Percentiles rank a stretch among this genome's conserved stretches.
Conservation (phyloP, 345 rosid species). For the Rhizophora apiculata region DNA sequence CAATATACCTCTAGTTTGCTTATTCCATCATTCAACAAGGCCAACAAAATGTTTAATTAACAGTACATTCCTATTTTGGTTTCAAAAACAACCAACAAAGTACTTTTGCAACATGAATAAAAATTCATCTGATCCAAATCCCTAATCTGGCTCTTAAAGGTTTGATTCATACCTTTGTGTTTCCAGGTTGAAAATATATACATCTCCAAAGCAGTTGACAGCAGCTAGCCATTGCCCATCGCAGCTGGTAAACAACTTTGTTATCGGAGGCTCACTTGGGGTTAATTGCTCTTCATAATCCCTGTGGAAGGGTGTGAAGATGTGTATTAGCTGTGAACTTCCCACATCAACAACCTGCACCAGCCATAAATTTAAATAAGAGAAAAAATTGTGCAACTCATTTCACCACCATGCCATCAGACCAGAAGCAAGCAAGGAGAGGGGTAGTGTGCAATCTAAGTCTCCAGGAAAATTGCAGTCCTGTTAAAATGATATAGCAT, state of each 20-base stretch:
- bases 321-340: constrained; percentile 52
- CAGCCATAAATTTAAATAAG: neutral
- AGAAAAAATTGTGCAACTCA: no score
- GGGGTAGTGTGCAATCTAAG: no score
- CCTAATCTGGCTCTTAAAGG: neutral
- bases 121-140: neutral
- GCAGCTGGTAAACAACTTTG: constrained; percentile 76
- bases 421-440: no score
- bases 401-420: no score
- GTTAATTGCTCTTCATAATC: constrained; percentile 43
- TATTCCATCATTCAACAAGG: no score
- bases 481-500: no score
- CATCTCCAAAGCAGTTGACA: constrained; percentile 86
- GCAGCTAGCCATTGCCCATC: constrained; percentile 97
- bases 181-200: constrained; percentile 76
- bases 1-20: no score
- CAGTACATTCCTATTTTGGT: no score
- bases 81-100: no score
- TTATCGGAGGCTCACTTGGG: constrained; percentile 76
- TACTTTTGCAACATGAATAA: neutral
- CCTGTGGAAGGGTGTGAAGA: constrained; percentile 57
- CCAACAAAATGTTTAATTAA: no score
- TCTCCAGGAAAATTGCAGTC: no score
- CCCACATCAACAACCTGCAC: constrained; percentile 61
- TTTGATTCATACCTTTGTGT: constrained; percentile 52